Evolutionary conservation across 106 monocot species (phyloP).

Genomic region (Dendrobium chrysotoxum): DNA sequence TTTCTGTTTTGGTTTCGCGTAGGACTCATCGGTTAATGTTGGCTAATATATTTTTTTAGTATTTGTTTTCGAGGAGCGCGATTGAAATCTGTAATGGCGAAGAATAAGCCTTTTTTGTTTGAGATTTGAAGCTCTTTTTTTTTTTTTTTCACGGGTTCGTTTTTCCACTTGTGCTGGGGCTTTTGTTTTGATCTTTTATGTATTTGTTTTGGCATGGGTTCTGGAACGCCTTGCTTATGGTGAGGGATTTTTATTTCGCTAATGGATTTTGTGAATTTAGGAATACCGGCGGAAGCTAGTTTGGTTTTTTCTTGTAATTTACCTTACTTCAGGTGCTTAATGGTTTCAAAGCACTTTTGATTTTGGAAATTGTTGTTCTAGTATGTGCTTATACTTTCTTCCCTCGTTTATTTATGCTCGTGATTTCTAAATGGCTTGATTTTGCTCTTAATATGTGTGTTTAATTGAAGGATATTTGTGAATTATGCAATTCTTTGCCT

Average conservation of each 20-base stretch:
- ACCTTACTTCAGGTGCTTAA: not conserved
- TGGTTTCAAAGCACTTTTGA: not conserved
- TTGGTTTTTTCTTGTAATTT: not conserved
- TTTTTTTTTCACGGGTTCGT: not conserved
- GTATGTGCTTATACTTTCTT: not conserved
- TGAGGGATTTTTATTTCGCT: not conserved
- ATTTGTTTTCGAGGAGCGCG: not conserved
- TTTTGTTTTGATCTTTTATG: not conserved
- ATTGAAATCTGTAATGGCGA: not conserved
- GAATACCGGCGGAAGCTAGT: not conserved
- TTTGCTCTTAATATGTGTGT: not conserved
- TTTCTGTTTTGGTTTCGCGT: not conserved
- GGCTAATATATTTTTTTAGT: not conserved
- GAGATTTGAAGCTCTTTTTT: not conserved
- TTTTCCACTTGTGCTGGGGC: not conserved
- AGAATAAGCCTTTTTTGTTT: not conserved
- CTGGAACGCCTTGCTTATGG: not conserved
- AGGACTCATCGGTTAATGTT: not conserved
- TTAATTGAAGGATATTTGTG: not conserved
- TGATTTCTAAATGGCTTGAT: not conserved
- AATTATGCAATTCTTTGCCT: not conserved
- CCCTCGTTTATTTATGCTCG: not conserved
- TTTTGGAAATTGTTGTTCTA: not conserved
- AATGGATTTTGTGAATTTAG: not conserved
- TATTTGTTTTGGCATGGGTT: not conserved